These are phyloP conservation scores for Sclerotinia subarctica DNA, from an alignment of 2,329 filamentous ascomycete species.

Conservation along the genomic window DNA sequence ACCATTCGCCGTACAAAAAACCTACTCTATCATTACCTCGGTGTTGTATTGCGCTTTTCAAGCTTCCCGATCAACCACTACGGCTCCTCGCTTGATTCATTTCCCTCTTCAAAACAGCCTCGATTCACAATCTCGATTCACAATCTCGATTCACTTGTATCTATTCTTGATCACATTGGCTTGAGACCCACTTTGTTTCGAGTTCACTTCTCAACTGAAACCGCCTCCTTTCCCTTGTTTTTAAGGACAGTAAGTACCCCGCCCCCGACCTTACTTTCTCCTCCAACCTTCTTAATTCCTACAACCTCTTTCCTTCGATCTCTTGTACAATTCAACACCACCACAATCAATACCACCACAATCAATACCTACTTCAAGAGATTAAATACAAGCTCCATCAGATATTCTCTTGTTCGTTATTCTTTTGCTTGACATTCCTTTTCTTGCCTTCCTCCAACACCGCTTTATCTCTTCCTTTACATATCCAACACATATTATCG, in stretches of 20 bases:
- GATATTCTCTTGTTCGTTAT: conserved; percentile 1
- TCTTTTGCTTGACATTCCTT: not conserved
- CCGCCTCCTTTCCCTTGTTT: not conserved
- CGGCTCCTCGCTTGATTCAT: conserved; percentile 3
- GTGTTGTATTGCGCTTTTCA: not conserved
- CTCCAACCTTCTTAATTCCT: not conserved
- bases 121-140: conserved; percentile 8
- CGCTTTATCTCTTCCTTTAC: not conserved
- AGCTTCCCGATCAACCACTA: not conserved
- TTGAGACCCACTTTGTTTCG: conserved; percentile 5
- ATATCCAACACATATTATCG: no score
- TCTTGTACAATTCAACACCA: not conserved
- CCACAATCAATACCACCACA: not conserved
- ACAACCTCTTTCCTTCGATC: not conserved
- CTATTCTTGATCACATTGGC: conserved; percentile 2
- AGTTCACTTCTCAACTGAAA: not conserved
- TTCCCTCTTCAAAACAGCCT: not conserved
- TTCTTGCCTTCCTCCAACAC: not conserved
- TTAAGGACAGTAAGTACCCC: not conserved
- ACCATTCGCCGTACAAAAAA: not conserved
- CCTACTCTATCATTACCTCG: not conserved
- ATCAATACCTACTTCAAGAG: not conserved
- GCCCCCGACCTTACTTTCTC: not conserved
- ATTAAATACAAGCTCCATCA: not conserved
- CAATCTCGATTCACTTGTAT: conserved; percentile 11